A percentile compares a stretch with the other conserved stretches of the same genome.
Conservation (phyloP, 495 filamentous ascomycete genomes). For the Aspergillus leporis region DNA sequence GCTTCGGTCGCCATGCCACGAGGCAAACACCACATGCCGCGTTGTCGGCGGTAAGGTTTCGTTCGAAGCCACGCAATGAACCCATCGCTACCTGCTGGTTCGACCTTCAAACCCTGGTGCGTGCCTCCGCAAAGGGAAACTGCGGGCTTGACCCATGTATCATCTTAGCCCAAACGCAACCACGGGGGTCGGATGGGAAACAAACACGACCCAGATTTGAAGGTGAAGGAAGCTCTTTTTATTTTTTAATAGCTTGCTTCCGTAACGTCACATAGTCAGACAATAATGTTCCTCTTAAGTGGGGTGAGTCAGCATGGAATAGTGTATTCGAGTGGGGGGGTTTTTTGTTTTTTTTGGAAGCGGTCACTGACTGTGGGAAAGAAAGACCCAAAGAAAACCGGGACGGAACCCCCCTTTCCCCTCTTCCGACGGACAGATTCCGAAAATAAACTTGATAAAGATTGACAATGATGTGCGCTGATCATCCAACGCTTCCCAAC, state of each 20-base stretch:
- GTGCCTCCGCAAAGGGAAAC: background rate
- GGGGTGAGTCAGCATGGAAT: background rate
- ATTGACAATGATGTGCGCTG: constrained; percentile 25
- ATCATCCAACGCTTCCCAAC: constrained; percentile 32
- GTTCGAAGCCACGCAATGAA: constrained; percentile 5
- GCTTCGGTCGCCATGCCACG: constrained; percentile 6
- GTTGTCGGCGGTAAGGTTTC: background rate
- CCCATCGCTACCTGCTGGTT: background rate
- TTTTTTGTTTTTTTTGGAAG: too few species aligned
- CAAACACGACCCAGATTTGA: background rate
- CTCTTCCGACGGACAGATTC: constrained; percentile 10
- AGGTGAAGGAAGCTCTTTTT: background rate
- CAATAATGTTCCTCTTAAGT: background rate
- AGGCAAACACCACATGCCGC: constrained; percentile 1
- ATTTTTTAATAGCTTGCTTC: background rate
- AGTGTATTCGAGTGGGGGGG: too few species aligned
- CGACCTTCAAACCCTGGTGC: background rate
- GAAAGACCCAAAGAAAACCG: background rate
- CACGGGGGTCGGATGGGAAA: background rate
- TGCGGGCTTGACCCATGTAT: background rate
- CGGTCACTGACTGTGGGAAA: too few species aligned
- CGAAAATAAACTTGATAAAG: constrained; percentile 21
- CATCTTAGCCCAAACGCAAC: too few species aligned
- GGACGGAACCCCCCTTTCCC: constrained; percentile 7
- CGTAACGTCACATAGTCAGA: background rate